These are phyloP conservation scores for Cryptococcus wingfieldii DNA, from an alignment of 1,284 basidiomycete genomes.

Conservation along the genomic window DNA sequence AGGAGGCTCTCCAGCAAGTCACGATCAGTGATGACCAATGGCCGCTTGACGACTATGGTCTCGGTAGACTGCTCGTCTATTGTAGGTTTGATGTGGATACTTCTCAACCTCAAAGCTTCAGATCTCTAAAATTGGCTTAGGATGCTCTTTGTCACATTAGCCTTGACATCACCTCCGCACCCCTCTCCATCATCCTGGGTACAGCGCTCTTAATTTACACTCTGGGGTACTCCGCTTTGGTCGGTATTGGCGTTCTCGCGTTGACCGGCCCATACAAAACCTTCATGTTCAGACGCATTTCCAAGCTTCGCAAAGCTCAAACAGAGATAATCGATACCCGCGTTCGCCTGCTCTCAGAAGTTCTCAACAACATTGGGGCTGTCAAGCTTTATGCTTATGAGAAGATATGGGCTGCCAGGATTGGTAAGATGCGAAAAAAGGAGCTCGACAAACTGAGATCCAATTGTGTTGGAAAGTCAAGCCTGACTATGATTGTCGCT, in stretches of 20 bases:
- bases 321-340: constrained; percentile 69
- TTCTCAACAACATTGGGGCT: constrained; percentile 46
- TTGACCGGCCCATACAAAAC: constrained; percentile 10
- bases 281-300: constrained; percentile 61
- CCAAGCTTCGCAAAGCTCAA: constrained; percentile 60
- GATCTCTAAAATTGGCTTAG: not conserved
- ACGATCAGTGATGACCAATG: constrained; percentile 14
- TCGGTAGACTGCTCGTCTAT: constrained; percentile 60
- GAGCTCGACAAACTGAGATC: constrained; percentile 52
- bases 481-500: constrained; percentile 38
- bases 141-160: constrained; percentile 4
- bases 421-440: constrained; percentile 53
- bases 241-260: constrained; percentile 19
- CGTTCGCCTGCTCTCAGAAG: constrained; percentile 20
- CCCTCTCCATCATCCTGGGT: constrained; percentile 57
- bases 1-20: constrained; percentile 20
- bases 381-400: constrained; percentile 52
- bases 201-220: constrained; percentile 62
- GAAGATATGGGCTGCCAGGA: constrained; percentile 58
- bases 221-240: constrained; percentile 26
- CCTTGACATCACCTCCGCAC: constrained; percentile 52
- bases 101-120: too few species aligned
- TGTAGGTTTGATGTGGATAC: constrained; percentile 45
- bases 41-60: constrained; percentile 63
- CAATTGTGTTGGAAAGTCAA: constrained; percentile 30